phyloP scores from a whole-genome alignment of 441 rosid genomes.

The Mallotus repandus region DNA sequence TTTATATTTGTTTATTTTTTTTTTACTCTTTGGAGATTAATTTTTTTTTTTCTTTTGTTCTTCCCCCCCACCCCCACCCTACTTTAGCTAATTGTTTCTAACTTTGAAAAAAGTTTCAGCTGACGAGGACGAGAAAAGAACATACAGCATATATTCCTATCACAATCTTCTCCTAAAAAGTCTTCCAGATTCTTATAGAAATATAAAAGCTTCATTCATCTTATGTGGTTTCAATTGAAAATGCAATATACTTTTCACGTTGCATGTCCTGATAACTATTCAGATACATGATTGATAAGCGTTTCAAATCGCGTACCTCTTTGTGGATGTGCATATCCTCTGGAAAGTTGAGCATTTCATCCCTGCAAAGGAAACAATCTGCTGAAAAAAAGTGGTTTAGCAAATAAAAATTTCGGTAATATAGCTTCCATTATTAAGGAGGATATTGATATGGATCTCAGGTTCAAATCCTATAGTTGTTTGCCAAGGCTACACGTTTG shows the following conservation, averaged over 20 bases:
- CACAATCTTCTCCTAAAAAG: not conserved
- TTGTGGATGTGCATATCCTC: constrained; percentile 55
- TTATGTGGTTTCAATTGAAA: not conserved
- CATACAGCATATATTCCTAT: not conserved
- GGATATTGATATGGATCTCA: not conserved
- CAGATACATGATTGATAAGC: not conserved
- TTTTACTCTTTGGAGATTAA: constrained; percentile 10
- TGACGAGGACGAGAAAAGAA: not conserved
- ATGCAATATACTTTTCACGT: not conserved
- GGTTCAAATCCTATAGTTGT: too few relatives aligned
- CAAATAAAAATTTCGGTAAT: not conserved
- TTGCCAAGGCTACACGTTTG: too few relatives aligned
- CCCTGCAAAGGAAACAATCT: constrained; percentile 42
- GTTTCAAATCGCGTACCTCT: constrained; percentile 37
- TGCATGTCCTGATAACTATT: not conserved
- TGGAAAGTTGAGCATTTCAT: constrained; percentile 76
- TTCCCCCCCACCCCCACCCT: too few relatives aligned
- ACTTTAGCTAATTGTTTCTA: not conserved
- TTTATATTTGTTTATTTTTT: not conserved
- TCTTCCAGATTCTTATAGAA: not conserved
- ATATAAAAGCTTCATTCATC: not conserved
- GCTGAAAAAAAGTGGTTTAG: not conserved
- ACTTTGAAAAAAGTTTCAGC: not conserved
- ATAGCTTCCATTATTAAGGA: not conserved
- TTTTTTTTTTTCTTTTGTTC: not conserved